phyloP scores from a whole-genome alignment of 2,329 filamentous ascomycete species.

The Diaporthe sp. region DNA sequence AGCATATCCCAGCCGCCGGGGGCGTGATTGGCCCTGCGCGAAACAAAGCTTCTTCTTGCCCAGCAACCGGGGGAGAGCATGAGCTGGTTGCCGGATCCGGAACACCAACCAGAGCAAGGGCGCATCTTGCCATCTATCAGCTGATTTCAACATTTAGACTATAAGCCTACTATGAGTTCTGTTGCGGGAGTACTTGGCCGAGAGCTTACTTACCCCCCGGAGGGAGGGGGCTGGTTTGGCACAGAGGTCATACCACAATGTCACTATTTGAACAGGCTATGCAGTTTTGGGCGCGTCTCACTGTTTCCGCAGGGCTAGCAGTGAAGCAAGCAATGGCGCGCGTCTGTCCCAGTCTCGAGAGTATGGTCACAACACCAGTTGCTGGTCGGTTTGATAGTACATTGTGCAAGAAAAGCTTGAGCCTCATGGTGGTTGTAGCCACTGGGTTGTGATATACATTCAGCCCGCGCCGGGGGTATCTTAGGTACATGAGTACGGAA shows the following conservation, averaged over 20 bases:
- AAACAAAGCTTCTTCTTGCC: conserved; percentile 16
- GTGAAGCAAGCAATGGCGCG: neutral
- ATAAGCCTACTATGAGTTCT: neutral
- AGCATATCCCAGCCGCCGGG: neutral
- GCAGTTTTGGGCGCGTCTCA: neutral
- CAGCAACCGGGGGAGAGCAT: neutral
- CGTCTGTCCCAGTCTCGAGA: neutral
- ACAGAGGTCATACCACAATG: neutral
- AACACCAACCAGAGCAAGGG: neutral
- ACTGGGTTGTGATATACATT: conserved; percentile 17
- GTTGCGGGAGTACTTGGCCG: neutral
- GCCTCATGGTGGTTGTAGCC: conserved; percentile 12
- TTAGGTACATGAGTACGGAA: conserved; percentile 37
- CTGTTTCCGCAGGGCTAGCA: neutral
- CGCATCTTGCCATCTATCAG: conserved; percentile 19
- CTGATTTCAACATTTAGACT: conserved; percentile 7
- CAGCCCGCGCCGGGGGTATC: conserved; percentile 22
- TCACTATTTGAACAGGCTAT: neutral
- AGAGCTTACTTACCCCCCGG: neutral
- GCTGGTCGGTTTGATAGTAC: neutral
- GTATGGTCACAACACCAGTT: neutral
- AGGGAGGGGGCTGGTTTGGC: too few species aligned
- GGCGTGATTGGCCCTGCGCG: conserved; percentile 10
- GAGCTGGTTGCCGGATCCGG: conserved; percentile 16
- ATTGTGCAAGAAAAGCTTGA: conserved; percentile 28